These are phyloP conservation scores for Diplodia seriata DNA, from an alignment of 2,329 filamentous ascomycete genomes.

Conservation along the genomic window DNA sequence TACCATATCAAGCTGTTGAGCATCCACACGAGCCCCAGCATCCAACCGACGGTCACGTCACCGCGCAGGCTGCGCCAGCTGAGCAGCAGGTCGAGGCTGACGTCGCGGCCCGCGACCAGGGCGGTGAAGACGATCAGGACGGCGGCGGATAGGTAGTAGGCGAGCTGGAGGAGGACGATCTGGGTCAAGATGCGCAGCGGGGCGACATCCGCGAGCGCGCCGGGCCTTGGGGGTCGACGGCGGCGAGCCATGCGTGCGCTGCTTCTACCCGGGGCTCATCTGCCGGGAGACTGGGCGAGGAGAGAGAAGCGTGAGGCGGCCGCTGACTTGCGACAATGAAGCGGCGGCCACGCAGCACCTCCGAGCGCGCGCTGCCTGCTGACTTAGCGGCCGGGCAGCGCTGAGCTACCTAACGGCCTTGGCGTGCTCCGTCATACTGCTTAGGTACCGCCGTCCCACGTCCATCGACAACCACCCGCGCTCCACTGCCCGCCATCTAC, in stretches of 20 bases:
- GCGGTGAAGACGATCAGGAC: slow-evolving; percentile 72
- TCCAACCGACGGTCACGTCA: slow-evolving; percentile 74
- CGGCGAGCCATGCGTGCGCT: slow-evolving; percentile 57
- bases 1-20: slow-evolving; percentile 70
- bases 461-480: neutral
- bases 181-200: slow-evolving; percentile 71
- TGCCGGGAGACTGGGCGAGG: slow-evolving; percentile 15
- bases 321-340: slow-evolving; percentile 18
- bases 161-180: slow-evolving; percentile 68
- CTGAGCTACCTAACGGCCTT: neutral
- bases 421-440: slow-evolving; percentile 3
- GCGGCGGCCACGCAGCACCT: slow-evolving; percentile 30
- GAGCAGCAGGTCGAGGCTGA: slow-evolving; percentile 65
- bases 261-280: slow-evolving; percentile 26
- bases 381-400: slow-evolving; percentile 10
- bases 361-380: slow-evolving; percentile 19
- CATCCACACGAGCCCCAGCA: slow-evolving; percentile 71
- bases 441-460: neutral
- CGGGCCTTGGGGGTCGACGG: slow-evolving; percentile 68
- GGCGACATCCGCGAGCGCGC: slow-evolving; percentile 70
- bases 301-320: neutral
- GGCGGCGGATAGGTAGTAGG: slow-evolving; percentile 68
- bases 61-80: slow-evolving; percentile 69
- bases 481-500: neutral
- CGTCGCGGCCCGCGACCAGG: slow-evolving; percentile 67